phyloP scores from a whole-genome alignment of 2,329 filamentous ascomycete genomes.

The Helotiales sp. region DNA sequence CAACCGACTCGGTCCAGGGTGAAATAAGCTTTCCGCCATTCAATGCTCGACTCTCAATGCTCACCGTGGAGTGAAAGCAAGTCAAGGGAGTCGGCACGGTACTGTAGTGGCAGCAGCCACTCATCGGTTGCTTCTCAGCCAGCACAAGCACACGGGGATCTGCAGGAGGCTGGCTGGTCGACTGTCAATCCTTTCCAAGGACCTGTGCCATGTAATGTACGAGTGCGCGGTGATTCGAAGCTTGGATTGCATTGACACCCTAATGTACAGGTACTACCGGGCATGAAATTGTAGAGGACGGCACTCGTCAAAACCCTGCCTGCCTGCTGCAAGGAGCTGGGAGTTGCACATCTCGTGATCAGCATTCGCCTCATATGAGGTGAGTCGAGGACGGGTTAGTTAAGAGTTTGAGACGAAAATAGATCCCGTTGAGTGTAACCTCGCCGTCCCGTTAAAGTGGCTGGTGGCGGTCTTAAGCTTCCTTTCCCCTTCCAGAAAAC shows the following conservation, averaged over 20 bases:
- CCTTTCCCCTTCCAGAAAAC: constrained; percentile 7
- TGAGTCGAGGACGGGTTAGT: not conserved
- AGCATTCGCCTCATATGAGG: not conserved
- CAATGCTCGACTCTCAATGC: too few species aligned
- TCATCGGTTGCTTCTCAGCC: not conserved
- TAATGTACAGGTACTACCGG: not conserved
- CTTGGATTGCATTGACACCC: not conserved
- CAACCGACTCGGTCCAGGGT: not conserved
- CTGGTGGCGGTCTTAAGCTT: constrained; percentile 4
- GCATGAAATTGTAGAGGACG: constrained; percentile 15
- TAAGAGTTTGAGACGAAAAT: constrained; percentile 12
- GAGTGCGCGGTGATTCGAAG: not conserved
- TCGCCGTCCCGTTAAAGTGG: constrained; percentile 1
- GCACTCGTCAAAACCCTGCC: not conserved
- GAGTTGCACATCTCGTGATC: not conserved
- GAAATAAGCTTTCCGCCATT: constrained; percentile 12
- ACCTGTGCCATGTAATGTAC: constrained; percentile 13
- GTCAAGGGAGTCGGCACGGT: not conserved
- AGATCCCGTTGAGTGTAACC: constrained; percentile 9
- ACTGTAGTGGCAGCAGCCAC: too few species aligned
- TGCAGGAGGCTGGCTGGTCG: not conserved
- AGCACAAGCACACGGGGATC: not conserved
- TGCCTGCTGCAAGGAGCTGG: not conserved
- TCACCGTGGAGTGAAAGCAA: not conserved
- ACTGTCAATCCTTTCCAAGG: not conserved